Evolutionary conservation across 2,329 filamentous ascomycete genomes (phyloP).

Genomic region (Penicillium sp.): DNA sequence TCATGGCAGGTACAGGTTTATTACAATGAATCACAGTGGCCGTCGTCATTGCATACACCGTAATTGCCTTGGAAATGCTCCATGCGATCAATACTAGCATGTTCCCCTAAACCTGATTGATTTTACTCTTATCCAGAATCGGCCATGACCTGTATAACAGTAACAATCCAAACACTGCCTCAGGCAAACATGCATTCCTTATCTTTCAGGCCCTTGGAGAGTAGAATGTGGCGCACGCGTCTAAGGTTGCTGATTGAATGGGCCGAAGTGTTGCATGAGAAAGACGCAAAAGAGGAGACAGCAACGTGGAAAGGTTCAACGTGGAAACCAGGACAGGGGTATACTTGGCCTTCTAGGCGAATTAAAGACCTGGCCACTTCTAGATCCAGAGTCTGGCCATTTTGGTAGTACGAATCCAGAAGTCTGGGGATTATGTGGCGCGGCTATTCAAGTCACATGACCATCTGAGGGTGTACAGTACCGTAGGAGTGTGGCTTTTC

Average conservation of each 20-base stretch:
- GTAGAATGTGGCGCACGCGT: neutral
- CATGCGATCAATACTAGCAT: too few species aligned
- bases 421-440: neutral
- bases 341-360: conserved; percentile 1
- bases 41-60: neutral
- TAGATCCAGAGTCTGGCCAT: conserved; percentile 4
- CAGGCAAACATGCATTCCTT: neutral
- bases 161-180: neutral
- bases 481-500: neutral
- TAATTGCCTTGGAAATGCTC: neutral
- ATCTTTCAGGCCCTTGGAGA: neutral
- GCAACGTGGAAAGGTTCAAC: neutral
- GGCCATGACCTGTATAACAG: neutral
- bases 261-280: conserved; percentile 6
- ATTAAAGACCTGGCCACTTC: neutral
- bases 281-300: neutral
- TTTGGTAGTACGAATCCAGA: conserved; percentile 3
- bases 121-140: neutral
- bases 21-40: too few species aligned
- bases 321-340: neutral
- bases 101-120: neutral
- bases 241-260: too few species aligned
- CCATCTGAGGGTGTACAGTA: neutral
- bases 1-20: too few species aligned
- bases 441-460: neutral